Evolutionary conservation across 306 rosid species (phyloP).

Genomic region (Bauhinia variegata): DNA sequence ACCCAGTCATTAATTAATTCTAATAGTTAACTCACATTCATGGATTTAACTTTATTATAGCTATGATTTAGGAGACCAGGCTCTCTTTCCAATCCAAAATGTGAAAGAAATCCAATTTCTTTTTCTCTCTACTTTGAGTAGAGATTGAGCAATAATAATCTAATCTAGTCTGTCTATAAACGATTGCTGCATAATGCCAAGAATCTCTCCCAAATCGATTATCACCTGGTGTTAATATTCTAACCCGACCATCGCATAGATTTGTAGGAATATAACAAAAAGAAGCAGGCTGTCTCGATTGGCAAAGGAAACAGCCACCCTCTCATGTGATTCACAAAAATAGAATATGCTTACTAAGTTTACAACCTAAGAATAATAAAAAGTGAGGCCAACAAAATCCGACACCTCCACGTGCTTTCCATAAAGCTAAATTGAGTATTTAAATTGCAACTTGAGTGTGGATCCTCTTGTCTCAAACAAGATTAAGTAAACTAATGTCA

Average conservation of each 20-base stretch:
- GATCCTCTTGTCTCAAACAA: conserved; percentile 10
- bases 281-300: neutral
- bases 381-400: conserved; percentile 41
- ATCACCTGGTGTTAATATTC: conserved; percentile 11
- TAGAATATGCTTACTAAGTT: conserved; percentile 16
- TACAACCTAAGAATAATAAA: conserved; percentile 22
- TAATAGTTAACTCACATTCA: conserved; percentile 4
- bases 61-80: conserved; percentile 21
- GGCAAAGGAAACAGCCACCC: neutral
- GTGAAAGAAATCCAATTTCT: neutral
- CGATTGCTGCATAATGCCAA: neutral
- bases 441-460: conserved; percentile 38
- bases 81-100: conserved; percentile 14
- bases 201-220: conserved; percentile 6
- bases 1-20: neutral
- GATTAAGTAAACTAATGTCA: conserved; percentile 21
- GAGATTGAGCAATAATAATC: too few relatives aligned
- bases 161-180: too few relatives aligned
- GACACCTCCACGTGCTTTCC: conserved; percentile 60
- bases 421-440: conserved; percentile 30
- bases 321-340: conserved; percentile 13
- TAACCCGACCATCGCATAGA: conserved; percentile 9
- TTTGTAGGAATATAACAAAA: conserved; percentile 11
- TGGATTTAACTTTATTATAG: conserved; percentile 10
- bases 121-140: too few relatives aligned